Conservation (phyloP, 768 basidiomycete species). For the Amanita brunnescens region DNA sequence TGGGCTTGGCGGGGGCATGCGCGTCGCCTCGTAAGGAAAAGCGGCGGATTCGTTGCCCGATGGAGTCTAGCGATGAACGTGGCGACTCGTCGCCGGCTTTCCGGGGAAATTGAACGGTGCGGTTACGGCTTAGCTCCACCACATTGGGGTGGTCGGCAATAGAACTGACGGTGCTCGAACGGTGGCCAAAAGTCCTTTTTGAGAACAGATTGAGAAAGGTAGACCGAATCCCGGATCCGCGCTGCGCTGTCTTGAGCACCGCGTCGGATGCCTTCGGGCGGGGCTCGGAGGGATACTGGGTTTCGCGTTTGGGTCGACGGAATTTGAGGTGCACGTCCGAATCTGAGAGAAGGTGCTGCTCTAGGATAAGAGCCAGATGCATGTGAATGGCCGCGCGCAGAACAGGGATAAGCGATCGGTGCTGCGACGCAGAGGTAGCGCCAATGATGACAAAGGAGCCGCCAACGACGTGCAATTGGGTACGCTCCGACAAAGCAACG, state of each 20-base stretch:
- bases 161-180: slow-evolving; percentile 15
- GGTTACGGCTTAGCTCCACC: slow-evolving; percentile 27
- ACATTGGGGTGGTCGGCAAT: slow-evolving; percentile 2
- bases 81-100: slow-evolving; percentile 10
- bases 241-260: slow-evolving; percentile 14
- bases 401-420: slow-evolving; percentile 34
- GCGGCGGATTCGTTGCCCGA: slow-evolving; percentile 19
- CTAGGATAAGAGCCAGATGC: slow-evolving; percentile 51
- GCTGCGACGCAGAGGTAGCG: slow-evolving; percentile 30
- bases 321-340: slow-evolving; percentile 40
- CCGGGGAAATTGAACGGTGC: not conserved
- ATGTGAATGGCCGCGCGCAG: slow-evolving; percentile 46
- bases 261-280: not conserved
- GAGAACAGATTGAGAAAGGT: slow-evolving; percentile 36
- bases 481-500: slow-evolving; percentile 9
- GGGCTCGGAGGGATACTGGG: slow-evolving; percentile 19
- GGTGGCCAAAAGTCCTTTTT: slow-evolving; percentile 16
- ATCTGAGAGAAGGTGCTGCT: slow-evolving; percentile 47
- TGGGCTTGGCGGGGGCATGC: slow-evolving; percentile 1
- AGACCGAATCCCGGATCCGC: slow-evolving; percentile 27
- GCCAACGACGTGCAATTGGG: slow-evolving; percentile 39
- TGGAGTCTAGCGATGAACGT: slow-evolving; percentile 23
- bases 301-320: slow-evolving; percentile 23
- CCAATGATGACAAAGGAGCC: slow-evolving; percentile 54
- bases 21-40: slow-evolving; percentile 32